Conservation (phyloP, 345 rosid genomes). For the Linum lewisii region DNA sequence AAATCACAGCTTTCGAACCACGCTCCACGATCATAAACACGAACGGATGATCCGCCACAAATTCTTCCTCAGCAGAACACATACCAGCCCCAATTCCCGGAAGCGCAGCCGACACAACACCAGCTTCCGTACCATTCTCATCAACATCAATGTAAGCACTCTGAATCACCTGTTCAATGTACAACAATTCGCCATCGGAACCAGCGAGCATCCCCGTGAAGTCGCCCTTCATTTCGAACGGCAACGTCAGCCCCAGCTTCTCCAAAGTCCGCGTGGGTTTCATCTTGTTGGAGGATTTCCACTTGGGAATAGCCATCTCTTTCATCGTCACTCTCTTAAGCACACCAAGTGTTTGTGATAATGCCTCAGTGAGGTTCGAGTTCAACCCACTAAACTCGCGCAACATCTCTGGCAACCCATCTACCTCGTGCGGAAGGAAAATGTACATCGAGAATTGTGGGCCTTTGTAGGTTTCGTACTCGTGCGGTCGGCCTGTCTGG, state of each 20-base stretch:
- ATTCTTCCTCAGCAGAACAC: neutral
- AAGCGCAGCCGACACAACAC: neutral
- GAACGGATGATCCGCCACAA: neutral
- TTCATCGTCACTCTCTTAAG: neutral
- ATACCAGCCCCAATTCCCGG: neutral
- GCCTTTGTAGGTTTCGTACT: neutral
- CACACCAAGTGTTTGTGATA: neutral
- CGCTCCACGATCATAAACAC: neutral
- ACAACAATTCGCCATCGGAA: neutral
- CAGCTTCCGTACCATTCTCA: neutral
- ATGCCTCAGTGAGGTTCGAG: no score
- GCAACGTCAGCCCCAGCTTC: neutral
- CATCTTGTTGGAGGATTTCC: neutral
- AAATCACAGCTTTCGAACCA: neutral
- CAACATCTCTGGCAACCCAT: neutral
- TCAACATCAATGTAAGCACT: no score
- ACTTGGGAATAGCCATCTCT: neutral
- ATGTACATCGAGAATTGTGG: neutral
- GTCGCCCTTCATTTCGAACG: neutral
- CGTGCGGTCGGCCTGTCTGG: neutral
- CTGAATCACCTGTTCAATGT: no score
- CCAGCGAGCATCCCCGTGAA: neutral
- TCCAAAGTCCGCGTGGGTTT: neutral
- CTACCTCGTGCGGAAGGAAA: neutral
- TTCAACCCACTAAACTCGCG: neutral